Conservation (phyloP, 805 yeast species). For the Sugiyamaella mastotermitis region DNA sequence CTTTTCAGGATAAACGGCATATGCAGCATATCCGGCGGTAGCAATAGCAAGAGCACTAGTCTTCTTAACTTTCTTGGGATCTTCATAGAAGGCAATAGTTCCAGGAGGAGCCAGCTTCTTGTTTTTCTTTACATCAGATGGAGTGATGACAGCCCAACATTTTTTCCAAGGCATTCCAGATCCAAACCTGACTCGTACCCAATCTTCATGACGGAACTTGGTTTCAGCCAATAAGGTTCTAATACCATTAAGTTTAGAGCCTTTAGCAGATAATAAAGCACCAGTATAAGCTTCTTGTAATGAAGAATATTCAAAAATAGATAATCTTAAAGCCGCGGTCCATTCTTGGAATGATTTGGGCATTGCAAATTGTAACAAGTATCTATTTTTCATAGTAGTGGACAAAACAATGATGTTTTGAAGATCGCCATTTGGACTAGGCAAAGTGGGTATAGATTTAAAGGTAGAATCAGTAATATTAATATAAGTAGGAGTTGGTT, state of each 20-base stretch:
- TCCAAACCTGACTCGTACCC: conserved; percentile 93
- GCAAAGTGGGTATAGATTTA: conserved; percentile 62
- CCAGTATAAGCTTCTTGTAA: conserved; percentile 97
- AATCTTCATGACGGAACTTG: conserved; percentile 82
- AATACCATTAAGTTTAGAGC: conserved; percentile 80
- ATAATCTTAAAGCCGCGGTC: conserved; percentile 77
- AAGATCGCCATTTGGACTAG: conserved; percentile 58
- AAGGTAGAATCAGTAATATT: conserved; percentile 87
- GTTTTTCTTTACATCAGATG: conserved; percentile 37
- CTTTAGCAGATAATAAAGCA: conserved; percentile 86
- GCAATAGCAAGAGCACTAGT: conserved; percentile 73
- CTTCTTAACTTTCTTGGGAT: conserved; percentile 58
- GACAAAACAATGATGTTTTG: conserved; percentile 81
- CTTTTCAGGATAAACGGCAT: conserved; percentile 90
- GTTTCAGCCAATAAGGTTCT: conserved; percentile 79
- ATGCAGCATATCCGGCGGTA: conserved; percentile 59
- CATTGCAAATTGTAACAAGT: conserved; percentile 69
- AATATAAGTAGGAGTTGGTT: conserved; percentile 73
- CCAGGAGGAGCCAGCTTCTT: conserved; percentile 44
- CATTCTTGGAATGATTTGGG: conserved; percentile 61
- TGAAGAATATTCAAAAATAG: conserved; percentile 73
- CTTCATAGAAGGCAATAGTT: conserved; percentile 72
- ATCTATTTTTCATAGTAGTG: conserved; percentile 87
- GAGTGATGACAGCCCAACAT: conserved; percentile 83
- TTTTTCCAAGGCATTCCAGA: conserved; percentile 97